Percentiles rank a stretch among this genome's conserved stretches.
Evolutionary conservation across 2,329 filamentous ascomycete species (phyloP).

Genomic region (Fusarium luffae): DNA sequence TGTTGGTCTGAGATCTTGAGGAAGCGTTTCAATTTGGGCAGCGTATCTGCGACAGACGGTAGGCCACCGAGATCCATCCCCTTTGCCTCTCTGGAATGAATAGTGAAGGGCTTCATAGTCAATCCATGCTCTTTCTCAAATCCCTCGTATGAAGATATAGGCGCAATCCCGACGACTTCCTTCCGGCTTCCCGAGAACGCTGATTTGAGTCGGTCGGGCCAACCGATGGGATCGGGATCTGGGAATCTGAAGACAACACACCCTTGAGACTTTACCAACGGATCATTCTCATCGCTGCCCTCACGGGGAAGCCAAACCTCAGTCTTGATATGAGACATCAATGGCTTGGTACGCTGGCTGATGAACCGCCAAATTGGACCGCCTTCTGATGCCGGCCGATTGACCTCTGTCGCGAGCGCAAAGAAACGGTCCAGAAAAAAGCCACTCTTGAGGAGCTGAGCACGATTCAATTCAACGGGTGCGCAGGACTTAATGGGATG

Average conservation of each 20-base stretch:
- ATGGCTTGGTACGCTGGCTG: slow-evolving; percentile 43
- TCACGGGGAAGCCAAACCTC: slow-evolving; percentile 21
- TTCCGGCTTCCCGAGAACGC: fast-evolving
- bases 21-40: slow-evolving; percentile 25
- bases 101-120: slow-evolving; percentile 9
- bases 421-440: slow-evolving; percentile 45
- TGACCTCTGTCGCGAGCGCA: slow-evolving; percentile 46
- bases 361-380: slow-evolving; percentile 41
- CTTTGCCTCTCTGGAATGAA: slow-evolving; percentile 24
- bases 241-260: slow-evolving; percentile 22
- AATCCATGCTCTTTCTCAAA: neutral
- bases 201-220: neutral
- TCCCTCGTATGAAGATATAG: neutral
- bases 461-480: slow-evolving; percentile 41
- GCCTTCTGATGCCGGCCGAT: slow-evolving; percentile 29
- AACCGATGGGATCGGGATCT: neutral
- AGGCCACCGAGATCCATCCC: slow-evolving; percentile 15
- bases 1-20: slow-evolving; percentile 25
- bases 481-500: slow-evolving; percentile 48
- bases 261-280: neutral
- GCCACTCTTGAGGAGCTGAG: slow-evolving; percentile 41
- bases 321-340: slow-evolving; percentile 33
- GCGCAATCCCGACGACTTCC: neutral
- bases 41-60: slow-evolving; percentile 1
- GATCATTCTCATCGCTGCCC: neutral